Evolutionary conservation across 2,329 filamentous ascomycete species (phyloP).

Genomic region (Colletotrichum agaves): DNA sequence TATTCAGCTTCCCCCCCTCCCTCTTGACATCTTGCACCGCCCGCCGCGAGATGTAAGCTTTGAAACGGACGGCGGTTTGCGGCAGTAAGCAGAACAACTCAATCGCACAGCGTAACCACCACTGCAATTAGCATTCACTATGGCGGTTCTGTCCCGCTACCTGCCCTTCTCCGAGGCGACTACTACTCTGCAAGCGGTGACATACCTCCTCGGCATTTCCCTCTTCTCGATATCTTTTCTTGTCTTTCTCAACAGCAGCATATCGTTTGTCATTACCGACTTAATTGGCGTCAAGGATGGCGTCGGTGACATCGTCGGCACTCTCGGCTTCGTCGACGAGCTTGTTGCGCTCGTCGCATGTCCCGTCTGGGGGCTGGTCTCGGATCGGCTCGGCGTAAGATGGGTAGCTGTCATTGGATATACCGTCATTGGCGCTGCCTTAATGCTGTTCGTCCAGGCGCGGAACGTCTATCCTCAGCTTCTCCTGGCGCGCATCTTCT

Average conservation of each 20-base stretch:
- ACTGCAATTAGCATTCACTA: slow-evolving; percentile 14
- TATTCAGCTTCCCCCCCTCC: background rate
- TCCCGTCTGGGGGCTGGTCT: slow-evolving; percentile 81
- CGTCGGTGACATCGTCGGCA: slow-evolving; percentile 85
- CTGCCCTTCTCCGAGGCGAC: slow-evolving; percentile 70
- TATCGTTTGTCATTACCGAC: slow-evolving; percentile 88
- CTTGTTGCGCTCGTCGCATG: slow-evolving; percentile 83
- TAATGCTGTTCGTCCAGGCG: slow-evolving; percentile 87
- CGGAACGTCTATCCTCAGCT: slow-evolving; percentile 89
- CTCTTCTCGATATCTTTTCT: slow-evolving; percentile 91
- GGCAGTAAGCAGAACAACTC: slow-evolving; percentile 31
- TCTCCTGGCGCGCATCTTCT: slow-evolving; percentile 83
- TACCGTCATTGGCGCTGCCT: slow-evolving; percentile 78
- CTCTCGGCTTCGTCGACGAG: slow-evolving; percentile 87
- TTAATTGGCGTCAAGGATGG: slow-evolving; percentile 77
- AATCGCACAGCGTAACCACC: slow-evolving; percentile 19
- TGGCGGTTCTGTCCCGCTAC: slow-evolving; percentile 52
- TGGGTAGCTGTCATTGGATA: slow-evolving; percentile 83
- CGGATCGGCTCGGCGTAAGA: slow-evolving; percentile 80
- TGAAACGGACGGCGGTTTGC: slow-evolving; percentile 22
- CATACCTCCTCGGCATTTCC: slow-evolving; percentile 84
- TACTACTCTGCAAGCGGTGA: slow-evolving; percentile 71
- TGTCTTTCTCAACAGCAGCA: slow-evolving; percentile 86
- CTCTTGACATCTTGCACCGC: background rate
- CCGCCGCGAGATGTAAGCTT: slow-evolving; percentile 33